Evolutionary conservation across 805 yeast genomes (phyloP).

Genomic region (Spathaspora girioi): DNA sequence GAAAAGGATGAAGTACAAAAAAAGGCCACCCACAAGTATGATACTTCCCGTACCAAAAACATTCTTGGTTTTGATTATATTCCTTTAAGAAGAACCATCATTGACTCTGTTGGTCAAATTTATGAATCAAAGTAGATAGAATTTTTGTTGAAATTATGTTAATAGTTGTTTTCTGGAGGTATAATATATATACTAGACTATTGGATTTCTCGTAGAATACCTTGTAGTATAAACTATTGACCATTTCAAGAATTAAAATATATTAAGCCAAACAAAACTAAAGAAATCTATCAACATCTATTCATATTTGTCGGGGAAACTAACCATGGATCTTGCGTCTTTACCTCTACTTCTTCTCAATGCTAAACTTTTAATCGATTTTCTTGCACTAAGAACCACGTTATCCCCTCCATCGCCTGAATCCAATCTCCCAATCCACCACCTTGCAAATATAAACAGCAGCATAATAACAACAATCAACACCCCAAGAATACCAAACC

Average conservation of each 20-base stretch:
- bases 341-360: slow-evolving; percentile 18
- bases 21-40: slow-evolving; percentile 10
- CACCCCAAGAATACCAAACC: slow-evolving; percentile 28
- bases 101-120: slow-evolving; percentile 40
- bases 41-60: slow-evolving; percentile 30
- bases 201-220: no score
- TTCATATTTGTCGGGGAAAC: slow-evolving; percentile 36
- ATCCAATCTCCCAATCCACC: slow-evolving; percentile 17
- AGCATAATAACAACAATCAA: slow-evolving; percentile 18
- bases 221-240: no score
- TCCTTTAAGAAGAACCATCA: slow-evolving; percentile 36
- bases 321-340: slow-evolving; percentile 37
- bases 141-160: not conserved
- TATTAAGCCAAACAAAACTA: not conserved
- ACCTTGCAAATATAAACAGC: slow-evolving; percentile 15
- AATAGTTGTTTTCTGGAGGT: no score
- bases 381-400: slow-evolving; percentile 11
- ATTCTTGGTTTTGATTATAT: slow-evolving; percentile 36
- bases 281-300: slow-evolving; percentile 7
- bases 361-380: slow-evolving; percentile 26
- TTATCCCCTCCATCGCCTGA: slow-evolving; percentile 7
- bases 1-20: not conserved
- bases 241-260: not conserved
- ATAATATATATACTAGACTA: not conserved
- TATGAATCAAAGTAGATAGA: not conserved